Percentiles rank a stretch among this genome's conserved stretches.
Conservation (phyloP, 2,329 filamentous ascomycete genomes). For the Stemphylium beticola region DNA sequence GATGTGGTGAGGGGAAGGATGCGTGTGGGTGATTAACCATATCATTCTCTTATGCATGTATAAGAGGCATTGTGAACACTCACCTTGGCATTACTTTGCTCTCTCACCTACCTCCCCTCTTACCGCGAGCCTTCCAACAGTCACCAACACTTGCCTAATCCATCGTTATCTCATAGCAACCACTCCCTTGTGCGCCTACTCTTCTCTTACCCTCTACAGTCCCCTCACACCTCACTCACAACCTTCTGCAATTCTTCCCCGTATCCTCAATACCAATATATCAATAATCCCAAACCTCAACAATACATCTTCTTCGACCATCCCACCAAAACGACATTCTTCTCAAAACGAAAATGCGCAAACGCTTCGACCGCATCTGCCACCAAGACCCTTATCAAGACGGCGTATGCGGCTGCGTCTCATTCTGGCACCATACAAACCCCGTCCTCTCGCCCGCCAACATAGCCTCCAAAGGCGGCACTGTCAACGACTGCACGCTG, state of each 20-base stretch:
- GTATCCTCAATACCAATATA: not conserved
- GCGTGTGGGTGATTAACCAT: too few species aligned
- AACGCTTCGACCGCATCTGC: constrained; percentile 5
- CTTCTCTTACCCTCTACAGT: not conserved
- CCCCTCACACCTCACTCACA: not conserved
- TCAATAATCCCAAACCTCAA: not conserved
- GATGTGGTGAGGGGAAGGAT: constrained; percentile 21
- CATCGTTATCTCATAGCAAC: too few species aligned
- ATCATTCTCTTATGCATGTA: not conserved
- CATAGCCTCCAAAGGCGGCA: not conserved
- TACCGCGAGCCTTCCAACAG: too few species aligned
- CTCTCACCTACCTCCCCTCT: too few species aligned
- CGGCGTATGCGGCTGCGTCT: constrained; percentile 35
- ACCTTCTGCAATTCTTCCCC: not conserved
- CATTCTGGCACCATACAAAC: constrained; percentile 25
- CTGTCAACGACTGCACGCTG: not conserved
- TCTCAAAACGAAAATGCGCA: not conserved
- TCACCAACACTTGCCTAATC: too few species aligned
- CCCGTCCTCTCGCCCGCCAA: not conserved
- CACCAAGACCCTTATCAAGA: constrained; percentile 18
- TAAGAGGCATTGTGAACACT: too few species aligned
- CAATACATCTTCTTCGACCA: not conserved
- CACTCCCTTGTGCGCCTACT: not conserved
- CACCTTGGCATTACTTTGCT: too few species aligned
- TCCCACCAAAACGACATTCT: not conserved